Conservation (phyloP, 495 filamentous ascomycete genomes). For the Tuber borchii region DNA sequence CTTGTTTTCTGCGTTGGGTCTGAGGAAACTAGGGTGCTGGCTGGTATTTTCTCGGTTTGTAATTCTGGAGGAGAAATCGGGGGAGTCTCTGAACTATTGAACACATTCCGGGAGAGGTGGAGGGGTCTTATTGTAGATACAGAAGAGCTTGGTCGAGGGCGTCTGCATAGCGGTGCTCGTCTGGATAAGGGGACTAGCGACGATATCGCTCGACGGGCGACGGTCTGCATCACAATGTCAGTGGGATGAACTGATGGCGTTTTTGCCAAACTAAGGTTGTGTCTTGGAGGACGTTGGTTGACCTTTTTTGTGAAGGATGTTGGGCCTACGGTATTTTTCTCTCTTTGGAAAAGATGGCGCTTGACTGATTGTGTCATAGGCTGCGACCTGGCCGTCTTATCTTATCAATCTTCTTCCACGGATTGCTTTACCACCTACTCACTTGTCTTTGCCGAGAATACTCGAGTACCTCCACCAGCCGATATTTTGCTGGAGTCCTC, state of each 20-base stretch:
- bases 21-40: background rate
- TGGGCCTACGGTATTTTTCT: constrained; percentile 7
- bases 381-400: constrained; percentile 7
- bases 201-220: constrained; percentile 36
- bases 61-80: constrained; percentile 10
- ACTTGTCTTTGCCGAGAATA: no score
- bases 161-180: constrained; percentile 28
- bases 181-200: constrained; percentile 35
- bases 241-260: constrained; percentile 12
- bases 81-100: constrained; percentile 9
- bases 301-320: constrained; percentile 2
- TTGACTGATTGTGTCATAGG: constrained; percentile 12
- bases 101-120: constrained; percentile 17
- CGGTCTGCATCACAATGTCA: constrained; percentile 35
- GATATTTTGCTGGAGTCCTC: no score
- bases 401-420: constrained; percentile 11
- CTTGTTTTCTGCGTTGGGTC: constrained; percentile 11
- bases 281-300: constrained; percentile 8
- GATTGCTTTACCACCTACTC: no score
- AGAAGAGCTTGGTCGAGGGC: constrained; percentile 27
- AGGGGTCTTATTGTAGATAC: constrained; percentile 12
- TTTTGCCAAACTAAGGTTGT: constrained; percentile 13
- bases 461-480: no score
- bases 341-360: background rate
- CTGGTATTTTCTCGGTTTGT: constrained; percentile 4